A percentile compares a stretch with the other conserved stretches of the same genome.
Conservation (phyloP, 176 grass and related monocot genomes). For the Ensete ventricosum region DNA sequence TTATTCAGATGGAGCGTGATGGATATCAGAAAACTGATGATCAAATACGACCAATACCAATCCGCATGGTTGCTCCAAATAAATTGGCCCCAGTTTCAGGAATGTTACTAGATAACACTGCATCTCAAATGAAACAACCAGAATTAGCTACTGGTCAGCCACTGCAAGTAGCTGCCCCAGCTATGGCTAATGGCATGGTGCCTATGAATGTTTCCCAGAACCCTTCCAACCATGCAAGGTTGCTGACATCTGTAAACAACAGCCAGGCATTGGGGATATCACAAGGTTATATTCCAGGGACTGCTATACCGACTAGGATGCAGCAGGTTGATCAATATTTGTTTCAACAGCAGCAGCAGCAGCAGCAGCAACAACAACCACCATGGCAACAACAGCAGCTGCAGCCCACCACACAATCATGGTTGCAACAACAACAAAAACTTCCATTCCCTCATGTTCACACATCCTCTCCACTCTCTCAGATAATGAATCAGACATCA, state of each 20-base stretch:
- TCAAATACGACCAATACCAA: conserved; percentile 35
- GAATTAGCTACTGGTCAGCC: conserved; percentile 52
- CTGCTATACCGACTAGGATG: conserved; percentile 51
- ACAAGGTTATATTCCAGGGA: conserved; percentile 51
- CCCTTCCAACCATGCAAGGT: conserved; percentile 41
- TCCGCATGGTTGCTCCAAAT: conserved; percentile 27
- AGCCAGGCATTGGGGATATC: conserved; percentile 41
- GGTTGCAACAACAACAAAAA: conserved; percentile 58
- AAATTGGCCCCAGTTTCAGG: conserved; percentile 30
- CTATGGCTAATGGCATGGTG: conserved; percentile 30
- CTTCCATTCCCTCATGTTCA: conserved; percentile 64
- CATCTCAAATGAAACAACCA: conserved; percentile 46
- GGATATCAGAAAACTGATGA: conserved; percentile 61
- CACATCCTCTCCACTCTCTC: conserved; percentile 61
- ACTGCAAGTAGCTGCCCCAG: conserved; percentile 37
- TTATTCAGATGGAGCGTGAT: conserved; percentile 64
- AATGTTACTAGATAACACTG: conserved; percentile 38
- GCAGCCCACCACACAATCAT: conserved; percentile 52
- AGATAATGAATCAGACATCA: conserved; percentile 50
- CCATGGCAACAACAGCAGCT: conserved; percentile 28
- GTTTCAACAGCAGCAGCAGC: conserved; percentile 52
- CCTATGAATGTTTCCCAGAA: conserved; percentile 40
- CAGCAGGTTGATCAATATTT: conserved; percentile 68
- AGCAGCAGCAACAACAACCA: background rate
- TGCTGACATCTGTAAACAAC: conserved; percentile 51